phyloP scores from a whole-genome alignment of 2,329 filamentous ascomycete species.

The Periconia sp. region DNA sequence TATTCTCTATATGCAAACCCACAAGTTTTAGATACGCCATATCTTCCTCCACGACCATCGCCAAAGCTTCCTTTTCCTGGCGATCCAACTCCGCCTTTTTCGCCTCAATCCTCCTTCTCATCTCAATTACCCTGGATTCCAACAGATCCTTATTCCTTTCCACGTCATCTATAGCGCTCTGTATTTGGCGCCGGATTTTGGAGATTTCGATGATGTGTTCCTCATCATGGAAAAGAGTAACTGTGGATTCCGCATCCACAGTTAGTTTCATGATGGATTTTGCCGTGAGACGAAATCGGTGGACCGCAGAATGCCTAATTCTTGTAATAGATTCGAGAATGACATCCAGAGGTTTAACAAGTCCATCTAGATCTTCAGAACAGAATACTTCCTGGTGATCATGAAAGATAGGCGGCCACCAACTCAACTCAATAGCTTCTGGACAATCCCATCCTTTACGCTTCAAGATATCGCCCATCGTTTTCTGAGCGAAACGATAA shows the following conservation, averaged over 20 bases:
- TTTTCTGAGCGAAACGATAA: not conserved
- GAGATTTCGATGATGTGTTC: not conserved
- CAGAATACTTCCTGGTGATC: not conserved
- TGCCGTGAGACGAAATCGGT: not conserved
- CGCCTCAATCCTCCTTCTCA: too few species aligned
- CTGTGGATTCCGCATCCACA: not conserved
- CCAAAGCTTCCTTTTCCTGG: too few species aligned
- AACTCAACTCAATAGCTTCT: not conserved
- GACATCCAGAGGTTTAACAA: not conserved
- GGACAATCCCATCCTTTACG: not conserved
- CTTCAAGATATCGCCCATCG: not conserved
- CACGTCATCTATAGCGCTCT: not conserved
- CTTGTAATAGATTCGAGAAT: not conserved
- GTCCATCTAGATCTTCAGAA: not conserved
- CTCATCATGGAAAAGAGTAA: not conserved
- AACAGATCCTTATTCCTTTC: not conserved
- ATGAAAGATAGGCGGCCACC: not conserved
- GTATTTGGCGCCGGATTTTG: not conserved
- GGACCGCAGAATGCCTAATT: not conserved
- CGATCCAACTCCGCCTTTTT: too few species aligned
- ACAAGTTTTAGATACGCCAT: too few species aligned
- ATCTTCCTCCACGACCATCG: too few species aligned
- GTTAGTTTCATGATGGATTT: not conserved
- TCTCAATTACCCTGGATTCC: not conserved
- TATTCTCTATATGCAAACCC: too few species aligned